These are phyloP conservation scores for Cryptosporidium bovis DNA, from an alignment of 169 alveolate species.

Conservation along the genomic window DNA sequence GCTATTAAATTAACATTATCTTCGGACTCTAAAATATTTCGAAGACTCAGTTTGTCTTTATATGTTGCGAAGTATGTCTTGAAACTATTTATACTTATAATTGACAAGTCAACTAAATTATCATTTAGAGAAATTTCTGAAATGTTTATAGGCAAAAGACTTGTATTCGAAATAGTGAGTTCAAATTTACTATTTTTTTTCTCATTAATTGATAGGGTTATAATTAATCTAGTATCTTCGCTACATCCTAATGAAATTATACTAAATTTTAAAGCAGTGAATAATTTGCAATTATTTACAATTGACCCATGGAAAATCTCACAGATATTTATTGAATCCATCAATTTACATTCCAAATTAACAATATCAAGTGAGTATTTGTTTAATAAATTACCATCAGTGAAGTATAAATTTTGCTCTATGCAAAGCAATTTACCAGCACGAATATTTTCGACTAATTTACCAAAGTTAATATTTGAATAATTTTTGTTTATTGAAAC, in stretches of 20 bases:
- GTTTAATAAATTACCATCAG: background rate
- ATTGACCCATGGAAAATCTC: background rate
- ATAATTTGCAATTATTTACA: background rate
- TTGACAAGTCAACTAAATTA: slow-evolving; percentile 14
- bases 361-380: background rate
- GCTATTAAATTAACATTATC: background rate
- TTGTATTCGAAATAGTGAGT: slow-evolving; percentile 15
- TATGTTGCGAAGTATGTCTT: background rate
- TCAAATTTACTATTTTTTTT: background rate
- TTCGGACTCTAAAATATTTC: background rate
- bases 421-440: background rate
- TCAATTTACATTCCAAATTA: background rate
- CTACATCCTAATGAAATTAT: background rate
- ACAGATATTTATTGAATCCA: slow-evolving; percentile 9
- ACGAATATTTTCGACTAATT: background rate
- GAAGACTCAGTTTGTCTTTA: background rate
- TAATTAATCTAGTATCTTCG: background rate
- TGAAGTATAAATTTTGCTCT: background rate
- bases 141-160: slow-evolving; percentile 12
- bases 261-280: background rate
- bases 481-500: background rate
- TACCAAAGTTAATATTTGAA: slow-evolving; percentile 13
- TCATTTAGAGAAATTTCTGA: background rate
- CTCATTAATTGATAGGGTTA: background rate
- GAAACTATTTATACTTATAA: background rate